These are phyloP conservation scores for Blastobotrys persicus DNA, from an alignment of 1,139 yeast genomes.

Conservation along the genomic window DNA sequence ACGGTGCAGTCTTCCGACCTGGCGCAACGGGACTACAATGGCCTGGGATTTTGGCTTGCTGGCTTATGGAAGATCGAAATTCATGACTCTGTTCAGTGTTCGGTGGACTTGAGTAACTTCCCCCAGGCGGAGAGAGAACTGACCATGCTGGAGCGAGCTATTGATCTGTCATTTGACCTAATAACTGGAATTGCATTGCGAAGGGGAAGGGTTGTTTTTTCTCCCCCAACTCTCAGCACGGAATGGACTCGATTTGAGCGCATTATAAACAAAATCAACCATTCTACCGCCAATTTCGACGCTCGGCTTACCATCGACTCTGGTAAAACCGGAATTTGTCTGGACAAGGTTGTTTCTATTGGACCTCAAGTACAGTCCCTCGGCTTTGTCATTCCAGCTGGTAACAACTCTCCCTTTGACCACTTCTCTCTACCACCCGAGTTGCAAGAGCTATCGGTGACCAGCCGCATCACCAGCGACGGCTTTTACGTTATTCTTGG, in stretches of 20 bases:
- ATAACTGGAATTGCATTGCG: background rate
- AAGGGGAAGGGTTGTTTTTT: background rate
- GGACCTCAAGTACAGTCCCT: background rate
- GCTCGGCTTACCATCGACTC: background rate
- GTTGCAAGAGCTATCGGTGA: background rate
- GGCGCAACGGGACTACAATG: background rate
- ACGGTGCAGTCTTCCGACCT: background rate
- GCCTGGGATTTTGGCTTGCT: background rate
- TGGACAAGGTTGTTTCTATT: background rate
- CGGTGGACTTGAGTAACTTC: background rate
- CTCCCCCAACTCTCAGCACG: background rate
- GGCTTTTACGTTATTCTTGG: background rate
- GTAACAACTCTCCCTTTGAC: background rate
- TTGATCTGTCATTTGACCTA: background rate
- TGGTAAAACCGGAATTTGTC: background rate
- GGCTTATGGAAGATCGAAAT: background rate
- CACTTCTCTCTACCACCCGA: background rate
- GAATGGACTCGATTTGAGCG: background rate
- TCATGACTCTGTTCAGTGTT: background rate
- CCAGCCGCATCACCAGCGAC: background rate
- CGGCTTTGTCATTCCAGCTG: background rate
- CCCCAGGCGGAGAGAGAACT: background rate
- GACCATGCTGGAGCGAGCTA: background rate
- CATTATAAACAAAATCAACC: background rate
- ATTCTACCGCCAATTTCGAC: background rate